Percentiles rank a stretch among this genome's conserved stretches.
Conservation (phyloP, 495 filamentous ascomycete genomes). For the Talaromyces thailandensis region DNA sequence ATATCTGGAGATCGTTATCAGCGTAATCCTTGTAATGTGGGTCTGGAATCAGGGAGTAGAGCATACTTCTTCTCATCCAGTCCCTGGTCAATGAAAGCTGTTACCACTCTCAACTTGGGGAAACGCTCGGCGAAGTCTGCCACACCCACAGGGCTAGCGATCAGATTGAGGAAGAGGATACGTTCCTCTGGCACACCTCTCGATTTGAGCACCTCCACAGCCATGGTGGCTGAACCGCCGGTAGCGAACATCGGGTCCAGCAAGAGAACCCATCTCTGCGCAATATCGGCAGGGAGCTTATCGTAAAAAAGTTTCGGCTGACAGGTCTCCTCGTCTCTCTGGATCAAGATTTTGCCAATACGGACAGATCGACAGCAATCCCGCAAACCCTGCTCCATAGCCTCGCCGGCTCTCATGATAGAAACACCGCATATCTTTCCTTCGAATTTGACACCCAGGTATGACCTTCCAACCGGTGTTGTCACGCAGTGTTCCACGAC, state of each 20-base stretch:
- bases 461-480: conserved; percentile 82
- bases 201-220: conserved; percentile 81
- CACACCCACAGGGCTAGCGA: conserved; percentile 89
- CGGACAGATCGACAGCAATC: conserved; percentile 95
- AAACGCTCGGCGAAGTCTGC: conserved; percentile 82
- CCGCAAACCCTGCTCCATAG: conserved; percentile 94
- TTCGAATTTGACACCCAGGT: conserved; percentile 87
- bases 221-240: conserved; percentile 92
- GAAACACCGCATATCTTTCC: conserved; percentile 98
- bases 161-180: conserved; percentile 92
- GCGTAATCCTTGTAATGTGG: conserved; percentile 8
- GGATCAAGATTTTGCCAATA: conserved; percentile 97
- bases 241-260: conserved; percentile 98
- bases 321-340: conserved; percentile 90
- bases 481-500: conserved; percentile 80
- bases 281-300: conserved; percentile 90
- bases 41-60: background rate
- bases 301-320: conserved; percentile 93
- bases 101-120: conserved; percentile 87
- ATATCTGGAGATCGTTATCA: conserved; percentile 52
- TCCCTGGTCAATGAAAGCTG: conserved; percentile 93
- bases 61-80: conserved; percentile 93
- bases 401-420: conserved; percentile 96
- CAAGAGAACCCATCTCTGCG: conserved; percentile 85
- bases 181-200: conserved; percentile 89